A percentile compares a stretch with the other conserved stretches of the same genome.
phyloP scores from a whole-genome alignment of 176 grass and related monocot genomes.

The Ensete glaucum region DNA sequence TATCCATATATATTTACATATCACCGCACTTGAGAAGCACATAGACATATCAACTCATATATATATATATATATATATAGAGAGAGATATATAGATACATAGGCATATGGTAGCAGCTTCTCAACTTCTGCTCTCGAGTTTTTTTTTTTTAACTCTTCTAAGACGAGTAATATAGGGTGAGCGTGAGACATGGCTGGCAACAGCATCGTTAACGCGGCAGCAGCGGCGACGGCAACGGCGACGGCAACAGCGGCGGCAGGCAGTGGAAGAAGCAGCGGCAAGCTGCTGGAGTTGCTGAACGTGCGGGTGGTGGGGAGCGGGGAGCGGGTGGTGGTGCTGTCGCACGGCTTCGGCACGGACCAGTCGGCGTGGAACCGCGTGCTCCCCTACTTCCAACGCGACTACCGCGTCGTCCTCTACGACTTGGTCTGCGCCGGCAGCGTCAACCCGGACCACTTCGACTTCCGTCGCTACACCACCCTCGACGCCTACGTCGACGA shows the following conservation, averaged over 20 bases:
- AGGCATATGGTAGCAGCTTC: too few relatives aligned
- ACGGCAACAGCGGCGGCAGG: background rate
- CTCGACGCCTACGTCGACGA: conserved; percentile 93
- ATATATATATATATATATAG: too few relatives aligned
- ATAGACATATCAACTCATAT: too few relatives aligned
- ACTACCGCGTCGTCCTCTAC: conserved; percentile 84
- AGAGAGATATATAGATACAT: too few relatives aligned
- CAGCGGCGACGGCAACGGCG: background rate
- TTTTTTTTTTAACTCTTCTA: too few relatives aligned
- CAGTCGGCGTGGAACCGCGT: conserved; percentile 91
- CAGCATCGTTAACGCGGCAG: background rate
- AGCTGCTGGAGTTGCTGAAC: conserved; percentile 95
- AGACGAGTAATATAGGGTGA: too few relatives aligned
- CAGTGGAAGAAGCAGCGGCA: conserved; percentile 13
- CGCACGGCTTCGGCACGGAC: conserved; percentile 93
- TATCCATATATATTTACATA: too few relatives aligned
- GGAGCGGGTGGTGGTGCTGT: conserved; percentile 75
- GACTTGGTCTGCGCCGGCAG: conserved; percentile 93
- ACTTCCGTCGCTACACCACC: conserved; percentile 74
- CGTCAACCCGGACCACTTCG: conserved; percentile 93
- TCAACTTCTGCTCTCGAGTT: too few relatives aligned
- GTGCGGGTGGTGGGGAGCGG: conserved; percentile 57
- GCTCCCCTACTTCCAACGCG: conserved; percentile 73
- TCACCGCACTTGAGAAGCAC: too few relatives aligned
- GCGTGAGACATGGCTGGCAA: background rate